These are phyloP conservation scores for Coemansia aciculifera DNA, from an alignment of 192 early-diverging fungal species.

Conservation along the genomic window DNA sequence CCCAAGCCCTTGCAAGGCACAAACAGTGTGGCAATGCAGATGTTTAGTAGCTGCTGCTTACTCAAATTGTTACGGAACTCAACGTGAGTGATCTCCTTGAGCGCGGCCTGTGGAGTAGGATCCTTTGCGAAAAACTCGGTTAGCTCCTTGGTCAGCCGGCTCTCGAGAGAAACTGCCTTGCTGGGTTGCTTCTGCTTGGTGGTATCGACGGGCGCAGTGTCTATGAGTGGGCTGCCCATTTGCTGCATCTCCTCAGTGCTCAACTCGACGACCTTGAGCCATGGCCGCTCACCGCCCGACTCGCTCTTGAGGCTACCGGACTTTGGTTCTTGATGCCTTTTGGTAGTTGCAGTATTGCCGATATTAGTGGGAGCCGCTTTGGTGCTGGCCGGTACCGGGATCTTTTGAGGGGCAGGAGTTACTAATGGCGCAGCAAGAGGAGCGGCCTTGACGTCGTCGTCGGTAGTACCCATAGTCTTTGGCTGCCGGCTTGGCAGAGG, in stretches of 20 bases:
- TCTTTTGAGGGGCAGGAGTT: constrained; percentile 41
- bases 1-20: constrained; percentile 24
- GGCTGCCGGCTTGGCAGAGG: constrained; percentile 10
- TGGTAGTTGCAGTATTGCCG: not conserved
- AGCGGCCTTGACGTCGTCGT: constrained; percentile 13
- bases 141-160: constrained; percentile 30
- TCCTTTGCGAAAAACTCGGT: constrained; percentile 11
- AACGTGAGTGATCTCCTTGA: constrained; percentile 80
- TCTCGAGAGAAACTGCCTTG: constrained; percentile 35
- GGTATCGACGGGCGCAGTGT: constrained; percentile 8
- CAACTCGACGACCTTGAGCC: constrained; percentile 49
- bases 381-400: constrained; percentile 20
- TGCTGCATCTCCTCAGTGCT: constrained; percentile 39
- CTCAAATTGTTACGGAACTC: constrained; percentile 82
- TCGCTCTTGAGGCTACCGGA: constrained; percentile 16
- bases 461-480: not conserved
- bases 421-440: constrained; percentile 36
- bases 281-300: constrained; percentile 31
- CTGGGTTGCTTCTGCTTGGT: constrained; percentile 23
- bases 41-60: constrained; percentile 74
- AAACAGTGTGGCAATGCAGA: constrained; percentile 63
- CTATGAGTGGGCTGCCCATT: constrained; percentile 42
- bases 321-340: constrained; percentile 23
- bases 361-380: constrained; percentile 12
- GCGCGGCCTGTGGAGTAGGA: constrained; percentile 55